Base-by-base conservation (phyloP, 805 yeast genomes). In the Citeromyces nyonsensis region DNA sequence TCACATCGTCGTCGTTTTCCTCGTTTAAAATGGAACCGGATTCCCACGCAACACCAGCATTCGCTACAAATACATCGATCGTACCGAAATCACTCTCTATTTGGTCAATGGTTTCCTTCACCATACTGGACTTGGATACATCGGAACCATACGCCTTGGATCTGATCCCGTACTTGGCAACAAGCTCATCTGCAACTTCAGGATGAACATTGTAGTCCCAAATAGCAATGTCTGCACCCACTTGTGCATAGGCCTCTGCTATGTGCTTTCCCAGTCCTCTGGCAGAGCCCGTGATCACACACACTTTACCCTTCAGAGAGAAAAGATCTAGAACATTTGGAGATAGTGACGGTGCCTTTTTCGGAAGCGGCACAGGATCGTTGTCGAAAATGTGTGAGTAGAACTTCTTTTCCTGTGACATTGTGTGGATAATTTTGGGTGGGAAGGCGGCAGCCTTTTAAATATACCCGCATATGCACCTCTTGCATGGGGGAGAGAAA, bases 331-430 rank as follows among this genome's bases (percentile, higher is more conserved):
- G 39, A 12, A 60, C 59, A 30, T 76, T 72, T 43, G 62, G 53
- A 15, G 75, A 57, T 15, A 71, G 54, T 38, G 54, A 48, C 32
- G 85, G 85, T 5, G 62, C 57, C 31, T 64, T 56, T 32, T 58
- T 54, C 36, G 84, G 84, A 12, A 73, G 34, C 4, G 43, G 37
- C 13, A 41, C 33, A 13, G 40, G 37, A 24, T 44, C 41, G 5
- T 20, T 12, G 26, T 42, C 36, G 18, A 40, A 29, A 22, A 43
- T 33, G 29, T 40, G 40, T 6, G 42, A 39, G 9, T 46, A 51
- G 27, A 14, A 30, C 15, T 12, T 20, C 13, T 31, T 26, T 4
- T 29, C 32, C 10, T 24, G 18, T 20, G 33, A 14, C 29, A 27
- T 33, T 27, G 25, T 18, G 10, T 26, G 8, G 6, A 11, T 26